Base-by-base conservation (phyloP, 768 basidiomycete species). In the Saitozyma sp. region DNA sequence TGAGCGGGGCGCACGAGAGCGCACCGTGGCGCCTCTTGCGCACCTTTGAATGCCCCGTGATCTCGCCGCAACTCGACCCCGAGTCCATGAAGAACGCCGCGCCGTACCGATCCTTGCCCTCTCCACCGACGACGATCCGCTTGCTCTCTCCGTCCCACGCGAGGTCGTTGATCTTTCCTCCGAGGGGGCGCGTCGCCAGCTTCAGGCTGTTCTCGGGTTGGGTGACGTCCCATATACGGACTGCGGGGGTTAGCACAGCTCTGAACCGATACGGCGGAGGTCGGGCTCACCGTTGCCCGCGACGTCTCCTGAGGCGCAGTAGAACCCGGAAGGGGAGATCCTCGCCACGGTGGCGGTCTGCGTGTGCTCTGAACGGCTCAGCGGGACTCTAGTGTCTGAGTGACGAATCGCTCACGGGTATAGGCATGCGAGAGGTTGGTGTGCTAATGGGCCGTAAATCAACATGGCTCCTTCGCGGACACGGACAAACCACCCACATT, bases 101-200 rank as follows among this genome's bases (percentile, higher is more conserved):
- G 2, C 76, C 80, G 52, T 73, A 79, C 91, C 89, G 91, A 72
- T 93, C 94, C 62, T 87, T 84, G 42, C 93, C 93, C 67, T 95
- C 91, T 57, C 95, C 95, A 11, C 91, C 94, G 8, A 89, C 91
- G 54, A 97, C 89, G 61, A 98, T 89, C n/a, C 95, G 85, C 78
- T 96, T 95, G 74, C 89, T 91, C 79, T 97, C 95, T 1, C 89
- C 90, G 73, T 97, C 95, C 95, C 95, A 98, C 10, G 88, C 89
- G 19, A 98, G 85, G 80, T 97, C 95, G 69, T 93, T 93, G 67
- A 93, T 92, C 61, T 74, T 76, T 1, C 80, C 80, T 3, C 67
- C 69, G 3, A 81, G 52, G 7, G 78, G 74, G 58, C 76, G 63
- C 16, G 65, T 69, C 43, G 75, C 78, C 16, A 77, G 67, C 78